These are phyloP conservation scores for Rubus idaeus DNA, from an alignment of 306 rosid species.

Conservation along the genomic window DNA sequence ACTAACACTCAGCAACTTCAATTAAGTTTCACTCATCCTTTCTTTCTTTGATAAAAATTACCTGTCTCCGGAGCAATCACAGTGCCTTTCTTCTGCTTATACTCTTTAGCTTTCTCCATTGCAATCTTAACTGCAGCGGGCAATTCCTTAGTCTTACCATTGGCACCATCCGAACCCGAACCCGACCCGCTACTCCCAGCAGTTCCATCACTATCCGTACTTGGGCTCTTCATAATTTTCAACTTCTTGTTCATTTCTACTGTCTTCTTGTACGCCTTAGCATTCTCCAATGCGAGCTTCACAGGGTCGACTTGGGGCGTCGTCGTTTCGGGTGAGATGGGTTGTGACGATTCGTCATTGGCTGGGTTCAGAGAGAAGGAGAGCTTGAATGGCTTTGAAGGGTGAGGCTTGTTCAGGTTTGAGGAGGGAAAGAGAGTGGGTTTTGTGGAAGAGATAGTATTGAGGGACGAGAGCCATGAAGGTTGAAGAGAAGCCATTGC, in stretches of 20 bases:
- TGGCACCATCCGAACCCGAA: slow-evolving; percentile 9
- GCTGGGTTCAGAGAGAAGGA: slow-evolving; percentile 35
- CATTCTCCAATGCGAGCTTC: slow-evolving; percentile 66
- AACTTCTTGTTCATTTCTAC: slow-evolving; percentile 5
- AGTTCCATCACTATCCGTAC: background rate
- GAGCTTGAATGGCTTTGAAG: slow-evolving; percentile 37
- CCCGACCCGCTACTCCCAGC: slow-evolving; percentile 21
- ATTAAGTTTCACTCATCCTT: background rate
- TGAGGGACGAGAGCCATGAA: slow-evolving; percentile 45
- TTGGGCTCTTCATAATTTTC: slow-evolving; percentile 34
- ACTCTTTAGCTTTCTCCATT: slow-evolving; percentile 62
- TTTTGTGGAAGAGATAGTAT: slow-evolving; percentile 39
- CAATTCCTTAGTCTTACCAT: slow-evolving; percentile 28
- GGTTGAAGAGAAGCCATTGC: slow-evolving; percentile 56
- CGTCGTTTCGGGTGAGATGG: slow-evolving; percentile 29
- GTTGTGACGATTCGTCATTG: slow-evolving; percentile 33
- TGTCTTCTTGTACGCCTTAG: slow-evolving; percentile 53
- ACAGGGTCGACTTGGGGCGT: slow-evolving; percentile 42
- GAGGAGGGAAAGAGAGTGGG: slow-evolving; percentile 30
- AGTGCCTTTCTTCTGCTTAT: slow-evolving; percentile 39
- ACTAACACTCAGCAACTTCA: too few species aligned
- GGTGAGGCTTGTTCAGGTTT: slow-evolving; percentile 15
- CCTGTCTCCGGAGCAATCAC: slow-evolving; percentile 30
- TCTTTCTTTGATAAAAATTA: slow-evolving; percentile 5
- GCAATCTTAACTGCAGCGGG: slow-evolving; percentile 50